These are phyloP conservation scores for Bertia moriformis DNA, from an alignment of 2,329 filamentous ascomycete species.

Conservation along the genomic window DNA sequence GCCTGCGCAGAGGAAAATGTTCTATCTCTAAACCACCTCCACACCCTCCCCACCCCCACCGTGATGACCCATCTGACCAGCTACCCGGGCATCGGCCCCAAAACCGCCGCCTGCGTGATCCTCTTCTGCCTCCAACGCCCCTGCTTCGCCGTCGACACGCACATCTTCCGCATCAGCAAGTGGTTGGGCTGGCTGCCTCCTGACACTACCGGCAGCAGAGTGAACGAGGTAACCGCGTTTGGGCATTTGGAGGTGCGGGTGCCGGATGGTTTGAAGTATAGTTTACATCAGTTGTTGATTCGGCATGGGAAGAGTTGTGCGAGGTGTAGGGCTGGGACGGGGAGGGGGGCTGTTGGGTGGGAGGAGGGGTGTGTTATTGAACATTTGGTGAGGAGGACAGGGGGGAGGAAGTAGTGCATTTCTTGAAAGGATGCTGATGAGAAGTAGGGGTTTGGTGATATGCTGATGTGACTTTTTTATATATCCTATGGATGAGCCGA, in stretches of 20 bases:
- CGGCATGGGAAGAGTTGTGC: conserved; percentile 32
- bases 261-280: conserved; percentile 36
- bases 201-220: conserved; percentile 12
- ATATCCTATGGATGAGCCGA: too few relatives aligned
- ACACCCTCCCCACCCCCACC: conserved; percentile 24
- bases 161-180: conserved; percentile 33
- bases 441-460: too few relatives aligned
- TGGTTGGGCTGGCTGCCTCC: conserved; percentile 41
- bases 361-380: conserved; percentile 49
- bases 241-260: conserved; percentile 35
- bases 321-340: conserved; percentile 33
- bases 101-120: conserved; percentile 40
- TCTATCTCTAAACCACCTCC: conserved; percentile 39
- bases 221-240: conserved; percentile 29
- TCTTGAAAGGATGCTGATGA: too few relatives aligned
- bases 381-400: conserved; percentile 41
- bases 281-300: conserved; percentile 38
- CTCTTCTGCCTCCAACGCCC: conserved; percentile 36
- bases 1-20: conserved; percentile 38
- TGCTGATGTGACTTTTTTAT: too few relatives aligned
- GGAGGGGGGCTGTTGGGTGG: conserved; percentile 46
- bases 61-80: conserved; percentile 33
- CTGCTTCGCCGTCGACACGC: conserved; percentile 42
- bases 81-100: conserved; percentile 38
- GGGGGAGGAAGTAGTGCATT: conserved; percentile 16